Conservation (phyloP, 805 yeast genomes). For the Candida incommunis region DNA sequence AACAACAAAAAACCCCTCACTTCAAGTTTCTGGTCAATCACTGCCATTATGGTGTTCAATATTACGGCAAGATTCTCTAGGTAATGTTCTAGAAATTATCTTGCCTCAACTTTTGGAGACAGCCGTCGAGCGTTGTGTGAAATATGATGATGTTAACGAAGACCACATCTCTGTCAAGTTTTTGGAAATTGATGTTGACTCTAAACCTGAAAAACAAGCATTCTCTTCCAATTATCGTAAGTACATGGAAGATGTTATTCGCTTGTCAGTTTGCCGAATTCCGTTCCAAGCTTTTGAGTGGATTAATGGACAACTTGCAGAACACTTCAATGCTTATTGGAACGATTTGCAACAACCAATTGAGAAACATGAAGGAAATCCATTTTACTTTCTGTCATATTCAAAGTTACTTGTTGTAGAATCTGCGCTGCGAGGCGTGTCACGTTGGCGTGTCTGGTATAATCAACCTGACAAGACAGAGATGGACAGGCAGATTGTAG, state of each 20-base stretch:
- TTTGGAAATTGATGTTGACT: conserved; percentile 78
- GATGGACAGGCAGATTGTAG: conserved; percentile 41
- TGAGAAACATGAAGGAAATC: conserved; percentile 43
- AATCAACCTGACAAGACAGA: conserved; percentile 39
- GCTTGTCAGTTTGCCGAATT: conserved; percentile 74
- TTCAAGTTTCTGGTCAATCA: conserved; percentile 82
- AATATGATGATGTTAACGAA: conserved; percentile 55
- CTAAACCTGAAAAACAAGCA: conserved; percentile 60
- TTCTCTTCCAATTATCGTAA: conserved; percentile 72
- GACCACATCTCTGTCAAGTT: conserved; percentile 50
- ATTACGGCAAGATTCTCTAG: conserved; percentile 44
- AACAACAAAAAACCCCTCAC: conserved; percentile 71
- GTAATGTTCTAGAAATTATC: conserved; percentile 36
- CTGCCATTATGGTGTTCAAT: conserved; percentile 91
- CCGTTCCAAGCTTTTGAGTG: conserved; percentile 73
- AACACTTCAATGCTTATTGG: conserved; percentile 13
- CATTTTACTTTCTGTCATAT: conserved; percentile 54
- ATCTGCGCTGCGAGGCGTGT: conserved; percentile 79
- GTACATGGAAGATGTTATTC: conserved; percentile 77
- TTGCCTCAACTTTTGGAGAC: conserved; percentile 59
- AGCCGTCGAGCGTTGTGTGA: conserved; percentile 64
- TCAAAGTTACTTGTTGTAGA: conserved; percentile 80
- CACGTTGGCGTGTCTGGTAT: conserved; percentile 94
- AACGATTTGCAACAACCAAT: conserved; percentile 36
- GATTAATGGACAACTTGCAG: conserved; percentile 62